Base-by-base conservation (phyloP, 2,329 filamentous ascomycete genomes). In the Clonostachys solani region DNA sequence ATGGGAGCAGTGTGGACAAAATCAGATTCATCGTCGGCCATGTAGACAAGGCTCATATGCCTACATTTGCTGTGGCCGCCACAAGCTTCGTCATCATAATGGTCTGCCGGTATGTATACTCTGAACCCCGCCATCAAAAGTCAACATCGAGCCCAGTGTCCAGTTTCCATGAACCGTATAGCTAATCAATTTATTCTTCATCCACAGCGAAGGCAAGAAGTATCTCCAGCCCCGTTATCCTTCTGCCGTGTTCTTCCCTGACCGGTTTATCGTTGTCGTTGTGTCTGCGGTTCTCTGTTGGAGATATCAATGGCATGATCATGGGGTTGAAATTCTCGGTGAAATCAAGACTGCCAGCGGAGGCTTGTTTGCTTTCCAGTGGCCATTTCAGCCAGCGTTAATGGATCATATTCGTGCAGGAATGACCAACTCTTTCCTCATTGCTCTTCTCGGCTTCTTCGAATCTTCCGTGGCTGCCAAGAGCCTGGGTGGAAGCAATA, bases 391-490 rank as follows among this genome's bases (percentile, higher is more conserved):
- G 53, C 69, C 81, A 3, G 75, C 81, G 6, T 82, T 95, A 56
- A 84, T 97, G 74, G 78, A 81, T 19, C 87, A 96, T 61, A 88
- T 95, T 46, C 85, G 87, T 18, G 87, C 90, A 52, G 87, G 90
- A 36, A 87, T 97, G 78, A 86, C 89, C 45, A 97, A 94, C 0
- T 87, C 90, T 0, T 96, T 99, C 60, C 76, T 97, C 46, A 96
- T 99, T 53, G 90, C 92, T 1, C 76, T 99, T 19, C 83, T 99
- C 0, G 94, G 94, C n/a, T 99, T 99, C 68, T 99, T 99, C 58
- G 94, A 99, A 66, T 96, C 90, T 4, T 96, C 91, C 0, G 91
- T 99, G 12, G 94, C 94, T 2, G 94, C 94, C 35, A 97, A 97
- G 68, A 92, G 89, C 52, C 72, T 99, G 4, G 87, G 87, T 7